Conservation (phyloP, 1,284 basidiomycete species). For the Sparassis latifolia region DNA sequence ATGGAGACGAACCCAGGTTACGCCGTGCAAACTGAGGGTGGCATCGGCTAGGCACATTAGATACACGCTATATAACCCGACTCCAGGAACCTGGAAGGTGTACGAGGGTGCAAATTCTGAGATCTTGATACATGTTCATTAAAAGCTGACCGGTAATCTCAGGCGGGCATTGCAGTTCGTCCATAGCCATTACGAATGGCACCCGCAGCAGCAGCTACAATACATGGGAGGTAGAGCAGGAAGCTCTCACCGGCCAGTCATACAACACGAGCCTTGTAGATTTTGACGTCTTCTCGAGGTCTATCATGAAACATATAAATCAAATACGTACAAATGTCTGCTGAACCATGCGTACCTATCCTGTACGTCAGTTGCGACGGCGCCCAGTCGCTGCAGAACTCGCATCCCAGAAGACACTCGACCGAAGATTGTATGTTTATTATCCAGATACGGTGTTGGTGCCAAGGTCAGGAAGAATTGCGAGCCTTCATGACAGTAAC, state of each 20-base stretch:
- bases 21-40: too few relatives aligned
- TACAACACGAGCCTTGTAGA: conserved; percentile 60
- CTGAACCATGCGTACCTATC: conserved; percentile 51
- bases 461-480: conserved; percentile 91
- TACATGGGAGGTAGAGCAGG: too few relatives aligned
- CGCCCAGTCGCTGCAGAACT: conserved; percentile 76
- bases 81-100: too few relatives aligned
- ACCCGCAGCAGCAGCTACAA: too few relatives aligned
- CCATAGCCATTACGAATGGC: too few relatives aligned
- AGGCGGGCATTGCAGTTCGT: too few relatives aligned
- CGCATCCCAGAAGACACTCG: conserved; percentile 83
- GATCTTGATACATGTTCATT: too few relatives aligned
- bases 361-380: conserved; percentile 73
- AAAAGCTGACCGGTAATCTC: too few relatives aligned
- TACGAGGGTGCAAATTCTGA: too few relatives aligned
- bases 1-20: too few relatives aligned
- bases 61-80: too few relatives aligned
- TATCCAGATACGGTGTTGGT: conserved; percentile 88
- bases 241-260: conserved; percentile 15
- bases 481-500: conserved; percentile 52
- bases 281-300: conserved; percentile 75
- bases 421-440: conserved; percentile 93
- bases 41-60: too few relatives aligned
- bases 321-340: conserved; percentile 10
- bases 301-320: conserved; percentile 30